These are phyloP conservation scores for Lonicera japonica DNA, from an alignment of 129 eudicot genomes.

Conservation along the genomic window DNA sequence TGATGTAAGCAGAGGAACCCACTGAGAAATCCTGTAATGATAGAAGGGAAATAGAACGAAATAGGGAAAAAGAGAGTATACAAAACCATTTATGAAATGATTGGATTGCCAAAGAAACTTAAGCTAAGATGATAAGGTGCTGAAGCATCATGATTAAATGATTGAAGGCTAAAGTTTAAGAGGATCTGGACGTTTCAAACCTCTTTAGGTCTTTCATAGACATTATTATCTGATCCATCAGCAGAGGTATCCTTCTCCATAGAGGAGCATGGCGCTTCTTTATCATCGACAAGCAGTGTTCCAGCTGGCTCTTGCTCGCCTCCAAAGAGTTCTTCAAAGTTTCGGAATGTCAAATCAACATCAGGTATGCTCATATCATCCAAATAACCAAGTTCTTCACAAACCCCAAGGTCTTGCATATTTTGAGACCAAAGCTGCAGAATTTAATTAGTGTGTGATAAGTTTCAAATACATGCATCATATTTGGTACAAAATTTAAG, in stretches of 20 bases:
- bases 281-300: conserved; percentile 18
- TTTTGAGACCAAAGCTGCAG: conserved; percentile 76
- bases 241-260: conserved; percentile 20
- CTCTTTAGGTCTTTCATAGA: conserved; percentile 17
- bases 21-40: conserved; percentile 23
- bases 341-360: conserved; percentile 67
- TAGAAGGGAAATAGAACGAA: conserved; percentile 2
- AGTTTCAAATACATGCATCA: neutral
- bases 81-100: no score
- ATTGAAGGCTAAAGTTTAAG: neutral
- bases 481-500: neutral
- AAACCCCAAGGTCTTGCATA: conserved; percentile 92
- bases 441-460: neutral
- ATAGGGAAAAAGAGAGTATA: neutral
- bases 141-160: no score
- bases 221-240: conserved; percentile 18
- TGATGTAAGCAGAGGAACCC: conserved; percentile 12
- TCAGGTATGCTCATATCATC: conserved; percentile 71
- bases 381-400: conserved; percentile 58
- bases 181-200: conserved; percentile 13
- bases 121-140: no score
- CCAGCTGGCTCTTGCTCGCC: conserved; percentile 43
- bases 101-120: no score
- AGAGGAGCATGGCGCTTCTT: conserved; percentile 17
- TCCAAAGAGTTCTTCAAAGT: conserved; percentile 71